Percentiles rank a stretch among this genome's conserved stretches.
phyloP scores from a whole-genome alignment of 164 flowering plant species.

The Stephania japonica region DNA sequence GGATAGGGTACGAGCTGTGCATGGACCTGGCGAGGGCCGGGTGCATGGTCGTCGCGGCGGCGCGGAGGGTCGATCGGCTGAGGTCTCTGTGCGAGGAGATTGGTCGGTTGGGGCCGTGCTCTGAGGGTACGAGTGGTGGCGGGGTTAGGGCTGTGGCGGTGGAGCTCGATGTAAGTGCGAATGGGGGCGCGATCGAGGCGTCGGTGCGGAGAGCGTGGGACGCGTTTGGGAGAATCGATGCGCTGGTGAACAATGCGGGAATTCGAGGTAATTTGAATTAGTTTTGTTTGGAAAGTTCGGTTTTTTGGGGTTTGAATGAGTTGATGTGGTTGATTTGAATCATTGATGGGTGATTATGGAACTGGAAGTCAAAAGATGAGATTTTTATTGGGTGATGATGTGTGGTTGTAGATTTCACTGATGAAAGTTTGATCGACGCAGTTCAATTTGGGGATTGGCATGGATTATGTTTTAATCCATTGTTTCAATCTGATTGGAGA shows the following conservation, averaged over 20 bases:
- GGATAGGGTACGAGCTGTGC: constrained; percentile 63
- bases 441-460: too few relatives aligned
- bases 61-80: constrained; percentile 60
- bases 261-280: constrained; percentile 42
- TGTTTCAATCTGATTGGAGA: too few relatives aligned
- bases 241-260: constrained; percentile 70
- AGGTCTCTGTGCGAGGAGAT: constrained; percentile 62
- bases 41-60: constrained; percentile 68
- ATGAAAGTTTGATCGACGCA: neutral
- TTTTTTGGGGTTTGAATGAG: neutral
- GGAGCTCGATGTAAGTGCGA: constrained; percentile 54
- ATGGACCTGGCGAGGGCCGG: constrained; percentile 61
- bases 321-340: too few relatives aligned
- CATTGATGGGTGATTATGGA: neutral
- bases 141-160: constrained; percentile 9
- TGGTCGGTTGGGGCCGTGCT: constrained; percentile 16
- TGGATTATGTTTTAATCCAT: too few relatives aligned
- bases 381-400: neutral
- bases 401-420: neutral
- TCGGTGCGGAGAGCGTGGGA: constrained; percentile 64
- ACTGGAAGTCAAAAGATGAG: neutral
- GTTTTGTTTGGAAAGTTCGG: neutral
- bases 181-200: constrained; percentile 34
- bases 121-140: neutral
- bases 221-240: constrained; percentile 70